phyloP scores from a whole-genome alignment of 2,329 filamentous ascomycete species.

The Coleophoma cylindrospora region DNA sequence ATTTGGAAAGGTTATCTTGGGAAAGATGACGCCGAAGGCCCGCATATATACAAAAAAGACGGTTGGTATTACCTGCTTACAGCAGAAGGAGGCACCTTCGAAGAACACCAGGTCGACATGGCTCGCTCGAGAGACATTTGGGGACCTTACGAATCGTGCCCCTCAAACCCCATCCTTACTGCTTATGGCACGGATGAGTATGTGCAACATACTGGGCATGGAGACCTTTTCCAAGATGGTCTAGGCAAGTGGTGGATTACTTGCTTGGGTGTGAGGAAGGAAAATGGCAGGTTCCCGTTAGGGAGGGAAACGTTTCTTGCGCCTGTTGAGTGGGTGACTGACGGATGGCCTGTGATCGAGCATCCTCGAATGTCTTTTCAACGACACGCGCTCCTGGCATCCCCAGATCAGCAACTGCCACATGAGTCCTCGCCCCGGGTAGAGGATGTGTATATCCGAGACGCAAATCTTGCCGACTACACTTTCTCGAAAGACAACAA shows the following conservation, averaged over 20 bases:
- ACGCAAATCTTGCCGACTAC: not conserved
- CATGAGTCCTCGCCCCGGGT: not conserved
- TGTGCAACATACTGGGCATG: slow-evolving; percentile 37
- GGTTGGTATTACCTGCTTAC: slow-evolving; percentile 56
- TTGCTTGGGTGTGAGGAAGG: slow-evolving; percentile 19
- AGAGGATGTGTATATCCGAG: not conserved
- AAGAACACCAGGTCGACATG: slow-evolving; percentile 56
- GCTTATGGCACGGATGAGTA: slow-evolving; percentile 33
- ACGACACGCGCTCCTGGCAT: not conserved
- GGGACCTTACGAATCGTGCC: slow-evolving; percentile 58
- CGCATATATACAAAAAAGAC: slow-evolving; percentile 53
- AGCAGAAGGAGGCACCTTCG: slow-evolving; percentile 56
- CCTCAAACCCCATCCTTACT: slow-evolving; percentile 51
- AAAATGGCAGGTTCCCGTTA: not conserved
- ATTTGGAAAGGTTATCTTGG: slow-evolving; percentile 41
- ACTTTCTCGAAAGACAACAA: not conserved
- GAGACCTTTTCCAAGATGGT: slow-evolving; percentile 33
- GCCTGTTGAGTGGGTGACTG: slow-evolving; percentile 32
- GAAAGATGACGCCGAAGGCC: slow-evolving; percentile 45
- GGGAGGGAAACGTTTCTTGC: slow-evolving; percentile 41
- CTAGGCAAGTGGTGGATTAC: slow-evolving; percentile 36
- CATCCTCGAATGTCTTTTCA: slow-evolving; percentile 4
- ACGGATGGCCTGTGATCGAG: slow-evolving; percentile 41
- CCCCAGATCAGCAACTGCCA: too few relatives aligned
- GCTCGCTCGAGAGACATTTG: slow-evolving; percentile 45